phyloP scores from a whole-genome alignment of 352 stramenopile species.

The Globisporangium takayamanum region DNA sequence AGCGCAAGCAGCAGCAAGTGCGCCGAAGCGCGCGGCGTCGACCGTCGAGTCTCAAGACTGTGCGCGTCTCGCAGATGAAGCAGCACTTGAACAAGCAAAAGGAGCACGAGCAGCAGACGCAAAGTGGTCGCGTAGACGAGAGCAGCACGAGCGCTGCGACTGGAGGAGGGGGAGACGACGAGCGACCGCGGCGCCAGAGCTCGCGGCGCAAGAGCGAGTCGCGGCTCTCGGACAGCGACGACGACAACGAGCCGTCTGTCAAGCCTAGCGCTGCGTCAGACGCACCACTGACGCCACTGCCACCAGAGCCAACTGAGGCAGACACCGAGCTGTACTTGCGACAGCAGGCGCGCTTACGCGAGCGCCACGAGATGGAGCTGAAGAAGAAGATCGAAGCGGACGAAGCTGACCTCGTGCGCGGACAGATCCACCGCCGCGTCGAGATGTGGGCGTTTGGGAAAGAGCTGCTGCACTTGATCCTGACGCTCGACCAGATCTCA shows the following conservation, averaged over 20 bases:
- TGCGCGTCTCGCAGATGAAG: slow-evolving; percentile 79
- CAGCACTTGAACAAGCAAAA: slow-evolving; percentile 78
- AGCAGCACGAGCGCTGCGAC: not conserved
- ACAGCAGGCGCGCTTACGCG: slow-evolving; percentile 75
- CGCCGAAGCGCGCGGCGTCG: slow-evolving; percentile 55
- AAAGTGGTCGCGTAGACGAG: slow-evolving; percentile 24
- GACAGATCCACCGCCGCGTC: slow-evolving; percentile 66
- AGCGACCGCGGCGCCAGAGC: slow-evolving; percentile 18
- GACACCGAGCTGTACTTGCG: slow-evolving; percentile 76
- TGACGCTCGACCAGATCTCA: slow-evolving; percentile 81
- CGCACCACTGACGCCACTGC: slow-evolving; percentile 32
- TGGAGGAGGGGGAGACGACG: slow-evolving; percentile 16
- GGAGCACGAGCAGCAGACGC: slow-evolving; percentile 39
- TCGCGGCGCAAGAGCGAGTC: slow-evolving; percentile 37
- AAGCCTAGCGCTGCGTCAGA: not conserved
- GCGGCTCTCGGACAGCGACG: slow-evolving; percentile 57
- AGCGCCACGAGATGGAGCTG: slow-evolving; percentile 75
- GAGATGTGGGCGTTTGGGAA: slow-evolving; percentile 85
- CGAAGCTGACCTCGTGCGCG: slow-evolving; percentile 69
- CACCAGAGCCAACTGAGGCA: slow-evolving; percentile 58
- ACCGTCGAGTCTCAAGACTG: slow-evolving; percentile 75
- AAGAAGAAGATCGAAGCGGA: slow-evolving; percentile 77
- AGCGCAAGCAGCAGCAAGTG: slow-evolving; percentile 74
- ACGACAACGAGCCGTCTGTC: slow-evolving; percentile 25
- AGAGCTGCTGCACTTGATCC: slow-evolving; percentile 74